Percentiles rank a stretch among this genome's conserved stretches.
Conservation (phyloP, 2,329 filamentous ascomycete species). For the Ophiocordyceps sinensis region DNA sequence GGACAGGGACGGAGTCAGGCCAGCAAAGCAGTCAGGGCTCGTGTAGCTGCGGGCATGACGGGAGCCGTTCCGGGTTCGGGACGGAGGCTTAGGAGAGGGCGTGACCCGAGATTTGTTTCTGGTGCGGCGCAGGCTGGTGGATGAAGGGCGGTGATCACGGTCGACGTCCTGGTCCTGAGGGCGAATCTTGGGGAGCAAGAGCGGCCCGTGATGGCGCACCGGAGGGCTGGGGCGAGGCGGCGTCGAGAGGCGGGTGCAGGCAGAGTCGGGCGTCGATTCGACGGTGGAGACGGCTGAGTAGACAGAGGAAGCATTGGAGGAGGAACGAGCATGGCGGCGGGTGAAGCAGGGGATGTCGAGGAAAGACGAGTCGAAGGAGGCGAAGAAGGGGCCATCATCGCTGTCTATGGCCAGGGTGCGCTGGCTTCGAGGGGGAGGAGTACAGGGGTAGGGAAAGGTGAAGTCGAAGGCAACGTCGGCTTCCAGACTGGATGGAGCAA, state of each 20-base stretch:
- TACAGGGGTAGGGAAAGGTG: conserved; percentile 29
- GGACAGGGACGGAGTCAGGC: conserved; percentile 17
- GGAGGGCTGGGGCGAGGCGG: conserved; percentile 52
- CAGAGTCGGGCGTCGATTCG: conserved; percentile 45
- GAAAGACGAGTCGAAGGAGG: conserved; percentile 38
- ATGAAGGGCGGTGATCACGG: neutral
- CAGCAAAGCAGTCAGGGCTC: conserved; percentile 40
- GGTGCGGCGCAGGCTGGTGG: conserved; percentile 1
- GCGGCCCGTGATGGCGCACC: conserved; percentile 62
- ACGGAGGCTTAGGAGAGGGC: conserved; percentile 10
- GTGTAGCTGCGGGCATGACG: conserved; percentile 45
- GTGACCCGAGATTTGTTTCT: conserved; percentile 6
- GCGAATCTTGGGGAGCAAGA: conserved; percentile 74
- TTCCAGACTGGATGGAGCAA: conserved; percentile 34
- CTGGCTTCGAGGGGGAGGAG: conserved; percentile 6
- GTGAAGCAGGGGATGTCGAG: conserved; percentile 36
- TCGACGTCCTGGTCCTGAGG: conserved; percentile 68
- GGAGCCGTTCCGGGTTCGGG: conserved; percentile 20
- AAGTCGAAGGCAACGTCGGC: conserved; percentile 49
- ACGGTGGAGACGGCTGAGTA: conserved; percentile 45
- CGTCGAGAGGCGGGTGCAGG: conserved; percentile 53
- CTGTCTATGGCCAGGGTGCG: conserved; percentile 8
- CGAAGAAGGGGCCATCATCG: conserved; percentile 18
- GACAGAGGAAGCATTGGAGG: conserved; percentile 51
- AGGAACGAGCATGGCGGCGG: conserved; percentile 44